Conservation (phyloP, 1,139 yeast species). For the Lodderomyces beijingensis region DNA sequence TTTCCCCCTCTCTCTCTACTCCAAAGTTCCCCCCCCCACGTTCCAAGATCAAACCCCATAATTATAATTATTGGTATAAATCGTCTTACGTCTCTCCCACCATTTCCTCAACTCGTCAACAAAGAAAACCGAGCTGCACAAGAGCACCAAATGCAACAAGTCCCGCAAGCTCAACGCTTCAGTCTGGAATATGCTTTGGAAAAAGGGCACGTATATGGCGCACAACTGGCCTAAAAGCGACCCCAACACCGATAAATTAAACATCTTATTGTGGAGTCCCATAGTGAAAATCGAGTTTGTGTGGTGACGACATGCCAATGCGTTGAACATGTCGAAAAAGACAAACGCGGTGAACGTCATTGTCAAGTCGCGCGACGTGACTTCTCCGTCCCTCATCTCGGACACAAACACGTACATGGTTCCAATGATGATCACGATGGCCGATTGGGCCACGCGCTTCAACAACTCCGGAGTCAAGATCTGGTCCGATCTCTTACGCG, state of each 20-base stretch:
- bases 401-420: slow-evolving; percentile 79
- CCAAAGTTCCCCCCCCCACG: too few relatives aligned
- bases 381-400: slow-evolving; percentile 77
- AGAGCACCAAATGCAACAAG: slow-evolving; percentile 51
- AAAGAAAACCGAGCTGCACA: slow-evolving; percentile 79
- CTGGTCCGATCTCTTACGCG: slow-evolving; percentile 79
- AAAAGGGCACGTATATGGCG: slow-evolving; percentile 88
- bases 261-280: slow-evolving; percentile 80
- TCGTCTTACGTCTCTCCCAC: slow-evolving; percentile 10
- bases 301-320: slow-evolving; percentile 84
- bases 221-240: slow-evolving; percentile 88
- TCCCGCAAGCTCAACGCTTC: slow-evolving; percentile 77
- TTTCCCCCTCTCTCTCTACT: too few relatives aligned
- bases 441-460: slow-evolving; percentile 70
- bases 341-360: slow-evolving; percentile 98
- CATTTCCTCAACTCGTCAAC: slow-evolving; percentile 77
- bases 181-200: slow-evolving; percentile 89
- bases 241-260: slow-evolving; percentile 87
- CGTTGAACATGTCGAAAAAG: slow-evolving; percentile 92
- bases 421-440: slow-evolving; percentile 66
- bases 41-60: slow-evolving; percentile 12
- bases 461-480: slow-evolving; percentile 69
- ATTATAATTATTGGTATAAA: slow-evolving; percentile 11
- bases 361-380: slow-evolving; percentile 94
- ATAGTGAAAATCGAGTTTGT: slow-evolving; percentile 76